Evolutionary conservation across 225 moss, liverwort and hornwort species (phyloP).

Genomic region (Rhytidiadelphus loreus): DNA sequence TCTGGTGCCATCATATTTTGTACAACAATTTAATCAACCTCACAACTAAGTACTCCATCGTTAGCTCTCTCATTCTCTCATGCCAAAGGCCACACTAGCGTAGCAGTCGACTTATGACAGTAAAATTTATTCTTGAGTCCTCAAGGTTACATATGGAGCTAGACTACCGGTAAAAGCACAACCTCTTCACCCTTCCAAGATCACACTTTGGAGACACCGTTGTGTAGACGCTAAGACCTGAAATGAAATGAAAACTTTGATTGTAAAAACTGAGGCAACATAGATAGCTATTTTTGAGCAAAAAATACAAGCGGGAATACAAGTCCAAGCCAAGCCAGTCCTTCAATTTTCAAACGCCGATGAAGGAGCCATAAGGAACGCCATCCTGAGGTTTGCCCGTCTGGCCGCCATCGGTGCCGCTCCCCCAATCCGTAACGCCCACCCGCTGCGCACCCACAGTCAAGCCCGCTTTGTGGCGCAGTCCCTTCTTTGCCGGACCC

Average conservation of each 20-base stretch:
- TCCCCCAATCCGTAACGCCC: conserved; percentile 22
- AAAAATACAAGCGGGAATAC: background rate
- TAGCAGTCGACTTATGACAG: background rate
- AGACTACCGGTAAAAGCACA: no score
- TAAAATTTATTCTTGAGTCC: background rate
- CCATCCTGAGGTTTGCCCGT: conserved; percentile 8
- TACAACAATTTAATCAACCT: background rate
- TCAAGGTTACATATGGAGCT: background rate
- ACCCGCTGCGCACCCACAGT: background rate
- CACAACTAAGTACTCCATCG: no score
- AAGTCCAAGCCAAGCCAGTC: background rate
- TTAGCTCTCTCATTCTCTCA: background rate
- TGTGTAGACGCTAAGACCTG: background rate
- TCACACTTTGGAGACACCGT: background rate
- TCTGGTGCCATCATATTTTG: background rate
- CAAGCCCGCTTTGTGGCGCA: conserved; percentile 2
- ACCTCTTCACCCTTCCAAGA: background rate
- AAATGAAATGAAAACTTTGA: background rate
- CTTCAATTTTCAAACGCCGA: background rate
- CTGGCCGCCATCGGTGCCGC: conserved; percentile 18
- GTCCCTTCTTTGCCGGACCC: background rate
- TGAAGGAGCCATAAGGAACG: conserved; percentile 15
- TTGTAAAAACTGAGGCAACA: background rate
- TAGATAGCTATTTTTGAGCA: background rate
- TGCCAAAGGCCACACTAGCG: no score